Percentiles rank a stretch among this genome's conserved stretches.
phyloP scores from a whole-genome alignment of 1,139 yeast species.

The Zygosaccharomyces sapae region DNA sequence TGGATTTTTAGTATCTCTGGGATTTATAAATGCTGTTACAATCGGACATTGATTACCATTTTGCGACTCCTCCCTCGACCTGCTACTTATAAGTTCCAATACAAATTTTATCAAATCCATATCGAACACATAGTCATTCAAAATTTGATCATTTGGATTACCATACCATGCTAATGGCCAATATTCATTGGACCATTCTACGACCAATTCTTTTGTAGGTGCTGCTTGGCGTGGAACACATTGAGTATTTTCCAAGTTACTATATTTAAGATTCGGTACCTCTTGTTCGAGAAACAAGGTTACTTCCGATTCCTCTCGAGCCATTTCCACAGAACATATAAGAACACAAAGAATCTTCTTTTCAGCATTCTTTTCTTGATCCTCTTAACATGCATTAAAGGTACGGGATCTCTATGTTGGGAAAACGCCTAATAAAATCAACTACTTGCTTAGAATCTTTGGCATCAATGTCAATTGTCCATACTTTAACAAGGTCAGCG shows the following conservation, averaged over 20 bases:
- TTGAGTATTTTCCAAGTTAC: slow-evolving; percentile 27
- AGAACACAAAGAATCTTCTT: slow-evolving; percentile 35
- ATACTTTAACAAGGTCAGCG: slow-evolving; percentile 46
- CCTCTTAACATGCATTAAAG: slow-evolving; percentile 44
- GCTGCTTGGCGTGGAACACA: slow-evolving; percentile 55
- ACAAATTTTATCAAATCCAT: slow-evolving; percentile 42
- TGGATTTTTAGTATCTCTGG: slow-evolving; percentile 39
- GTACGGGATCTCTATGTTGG: slow-evolving; percentile 38
- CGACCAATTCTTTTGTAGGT: slow-evolving; percentile 56
- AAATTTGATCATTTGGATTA: slow-evolving; percentile 72
- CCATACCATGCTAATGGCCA: slow-evolving; percentile 98
- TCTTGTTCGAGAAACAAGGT: slow-evolving; percentile 19
- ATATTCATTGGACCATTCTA: slow-evolving; percentile 56
- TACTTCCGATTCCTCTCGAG: slow-evolving; percentile 21
- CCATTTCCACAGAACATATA: slow-evolving; percentile 33
- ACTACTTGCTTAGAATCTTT: slow-evolving; percentile 39
- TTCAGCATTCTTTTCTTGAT: slow-evolving; percentile 32
- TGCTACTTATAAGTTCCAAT: slow-evolving; percentile 37
- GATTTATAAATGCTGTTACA: slow-evolving; percentile 32
- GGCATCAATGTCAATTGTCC: slow-evolving; percentile 54
- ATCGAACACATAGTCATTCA: slow-evolving; percentile 51
- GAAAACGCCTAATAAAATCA: slow-evolving; percentile 26
- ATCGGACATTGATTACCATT: slow-evolving; percentile 20
- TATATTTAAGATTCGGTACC: slow-evolving; percentile 20
- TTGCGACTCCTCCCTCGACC: slow-evolving; percentile 25